These are phyloP conservation scores for Coniochaeta ligniaria DNA, from an alignment of 2,329 filamentous ascomycete species.

Conservation along the genomic window DNA sequence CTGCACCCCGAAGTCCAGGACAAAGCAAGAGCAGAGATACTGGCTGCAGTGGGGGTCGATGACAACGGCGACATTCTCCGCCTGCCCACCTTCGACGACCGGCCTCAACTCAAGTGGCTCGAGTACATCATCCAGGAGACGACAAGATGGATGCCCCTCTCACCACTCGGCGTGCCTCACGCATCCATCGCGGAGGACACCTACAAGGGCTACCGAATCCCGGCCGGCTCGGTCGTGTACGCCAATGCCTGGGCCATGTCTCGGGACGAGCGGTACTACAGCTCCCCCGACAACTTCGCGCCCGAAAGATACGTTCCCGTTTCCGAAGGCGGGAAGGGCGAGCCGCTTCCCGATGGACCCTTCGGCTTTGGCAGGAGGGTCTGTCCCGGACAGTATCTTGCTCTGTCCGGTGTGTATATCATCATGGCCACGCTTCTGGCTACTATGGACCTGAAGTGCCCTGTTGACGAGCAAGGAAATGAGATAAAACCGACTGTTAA, in stretches of 20 bases:
- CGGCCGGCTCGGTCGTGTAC: constrained; percentile 33
- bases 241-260: constrained; percentile 33
- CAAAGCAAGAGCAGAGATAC: neutral
- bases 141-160: constrained; percentile 23
- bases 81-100: neutral
- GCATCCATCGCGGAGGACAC: constrained; percentile 29
- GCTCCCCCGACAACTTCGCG: constrained; percentile 22
- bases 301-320: constrained; percentile 20
- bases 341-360: constrained; percentile 21
- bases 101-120: constrained; percentile 16
- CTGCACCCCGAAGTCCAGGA: constrained; percentile 6
- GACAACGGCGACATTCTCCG: neutral
- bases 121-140: constrained; percentile 20
- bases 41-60: neutral
- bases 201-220: constrained; percentile 36
- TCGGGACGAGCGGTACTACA: constrained; percentile 20
- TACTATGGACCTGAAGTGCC: constrained; percentile 18
- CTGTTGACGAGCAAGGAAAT: constrained; percentile 4
- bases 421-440: constrained; percentile 24
- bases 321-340: constrained; percentile 15
- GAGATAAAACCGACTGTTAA: neutral
- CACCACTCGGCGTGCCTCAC: constrained; percentile 29
- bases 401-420: constrained; percentile 38
- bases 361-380: constrained; percentile 38
- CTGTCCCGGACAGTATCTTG: constrained; percentile 36